Evolutionary conservation across 805 yeast genomes (phyloP), one percentile per base, ranked within the genome.

Genomic region (Monosporozyma aerobia): DNA sequence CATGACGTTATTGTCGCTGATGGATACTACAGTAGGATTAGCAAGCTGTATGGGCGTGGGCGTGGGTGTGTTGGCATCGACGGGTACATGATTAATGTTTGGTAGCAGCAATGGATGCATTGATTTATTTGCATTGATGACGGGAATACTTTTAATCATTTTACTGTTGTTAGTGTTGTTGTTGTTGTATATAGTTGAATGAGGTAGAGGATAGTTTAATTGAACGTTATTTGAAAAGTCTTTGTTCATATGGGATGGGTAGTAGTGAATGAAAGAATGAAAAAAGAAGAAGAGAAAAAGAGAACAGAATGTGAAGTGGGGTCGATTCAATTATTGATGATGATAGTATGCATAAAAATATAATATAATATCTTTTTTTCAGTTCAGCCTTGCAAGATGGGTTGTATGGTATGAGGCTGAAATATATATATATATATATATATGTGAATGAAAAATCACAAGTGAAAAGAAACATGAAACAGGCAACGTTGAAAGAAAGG

Each of bases 31-130:
- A 1, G 11, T 39, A 29, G 49, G 29, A 35, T 33, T 14, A 13
- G 32, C 19, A 19, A 19, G 19, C 19, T 19, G 23, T 23, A 23
- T 5, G 11, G 43, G 16, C 22, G 13, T n/a, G n/a, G n/a, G n/a
- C n/a, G n/a, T n/a, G n/a, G n/a, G n/a, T n/a, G n/a, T 23, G 14
- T 8, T 37, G 7, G 3, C 23, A 35, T 33, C 43, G 11, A 19
- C 14, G 33, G 29, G 22, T 11, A 47, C 33, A 4, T 47, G 29
- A 19, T 35, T 25, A 14, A 51, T 22, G 10, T 44, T 53, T 23
- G 56, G 56, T 22, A 53, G 22, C 25, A 53, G 30, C 13, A 53
- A 44, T 14, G 56, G 57, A 30, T 54, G 57, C 55, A 54, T 54
- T n/a, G 47, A n/a, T 37, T 30, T 47, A 40, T 52, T 53, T 25